phyloP scores from a whole-genome alignment of 2,329 filamentous ascomycete genomes.

The Claviceps sp. region DNA sequence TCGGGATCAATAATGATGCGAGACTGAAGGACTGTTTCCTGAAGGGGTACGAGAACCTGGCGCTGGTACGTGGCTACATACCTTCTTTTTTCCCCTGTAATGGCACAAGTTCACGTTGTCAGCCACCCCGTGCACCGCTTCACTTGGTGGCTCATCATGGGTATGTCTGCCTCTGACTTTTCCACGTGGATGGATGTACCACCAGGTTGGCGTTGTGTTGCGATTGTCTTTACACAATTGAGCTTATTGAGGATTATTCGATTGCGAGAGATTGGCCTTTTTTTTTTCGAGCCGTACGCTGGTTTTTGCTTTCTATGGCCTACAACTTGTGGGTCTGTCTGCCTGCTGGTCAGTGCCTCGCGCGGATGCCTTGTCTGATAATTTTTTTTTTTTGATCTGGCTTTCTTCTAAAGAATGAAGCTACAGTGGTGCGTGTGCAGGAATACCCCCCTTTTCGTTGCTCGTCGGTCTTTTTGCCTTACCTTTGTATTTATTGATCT shows the following conservation, averaged over 20 bases:
- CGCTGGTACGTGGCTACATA: background rate
- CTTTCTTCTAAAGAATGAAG: background rate
- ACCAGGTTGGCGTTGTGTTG: background rate
- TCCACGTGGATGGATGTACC: background rate
- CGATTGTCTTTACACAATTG: background rate
- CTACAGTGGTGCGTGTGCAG: background rate
- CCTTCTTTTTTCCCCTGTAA: background rate
- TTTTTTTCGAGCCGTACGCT: background rate
- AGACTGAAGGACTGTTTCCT: no score
- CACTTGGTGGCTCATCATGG: no score
- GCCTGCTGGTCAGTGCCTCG: background rate
- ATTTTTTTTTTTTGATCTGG: background rate
- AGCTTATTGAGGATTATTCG: background rate
- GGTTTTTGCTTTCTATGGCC: background rate
- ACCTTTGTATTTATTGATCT: background rate
- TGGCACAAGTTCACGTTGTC: no score
- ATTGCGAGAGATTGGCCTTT: background rate
- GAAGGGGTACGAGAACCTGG: background rate
- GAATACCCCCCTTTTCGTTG: background rate
- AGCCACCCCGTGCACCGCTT: no score
- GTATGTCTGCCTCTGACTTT: no score
- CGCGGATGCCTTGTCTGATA: no score
- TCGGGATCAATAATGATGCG: background rate
- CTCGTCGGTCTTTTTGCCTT: background rate
- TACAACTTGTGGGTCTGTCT: background rate